Base-by-base conservation (phyloP, 2,329 filamentous ascomycete genomes). In the Verticillium dahliae region DNA sequence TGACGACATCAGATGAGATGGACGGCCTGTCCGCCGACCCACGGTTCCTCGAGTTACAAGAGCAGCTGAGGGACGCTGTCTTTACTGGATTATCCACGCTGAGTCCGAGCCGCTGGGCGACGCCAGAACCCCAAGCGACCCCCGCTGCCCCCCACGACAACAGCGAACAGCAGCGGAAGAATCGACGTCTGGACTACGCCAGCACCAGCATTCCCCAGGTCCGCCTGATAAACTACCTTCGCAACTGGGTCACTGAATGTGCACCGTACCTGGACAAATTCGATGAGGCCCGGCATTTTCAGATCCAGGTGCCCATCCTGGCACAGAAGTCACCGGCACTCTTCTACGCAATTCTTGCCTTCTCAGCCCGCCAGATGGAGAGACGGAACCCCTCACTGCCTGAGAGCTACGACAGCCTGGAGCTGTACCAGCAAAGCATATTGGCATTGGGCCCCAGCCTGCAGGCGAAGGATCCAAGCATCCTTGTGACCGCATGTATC, bases 201-300 rank as follows among this genome's bases (percentile, higher is more conserved):
- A 65, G 67, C 11, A 67, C 70, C 14, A 67, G 66, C 2, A 68
- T 73, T 9, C 70, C 70, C 2, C 66, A 65, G 59, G 69, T 66
- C 52, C 66, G 57, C 60, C 66, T 67, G 50, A 67, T 66, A 58
- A 65, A 62, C 37, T 80, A 78, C 58, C 66, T 81, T 39, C 76
- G 79, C 52, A 78, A 82, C 55, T 85, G 82, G 69, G 76, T 84
- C 27, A 76, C 78, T 1, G 77, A 84, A 61, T 78, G 83, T 50
- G 81, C 81, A 3, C 77, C 71, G 1, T 69, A 71, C 33, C 63
- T 86, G 3, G 83, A 86, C 66, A 85, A 84, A 69, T 84, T 85
- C 59, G 83, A 86, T 62, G 74, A 75, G 34, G 72, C 79, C 14
- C 78, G 79, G 13, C 78, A 79, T 55, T 85, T 86, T 66, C 79